phyloP scores from a whole-genome alignment of 495 filamentous ascomycete genomes.

The Rhypophila decipiens region DNA sequence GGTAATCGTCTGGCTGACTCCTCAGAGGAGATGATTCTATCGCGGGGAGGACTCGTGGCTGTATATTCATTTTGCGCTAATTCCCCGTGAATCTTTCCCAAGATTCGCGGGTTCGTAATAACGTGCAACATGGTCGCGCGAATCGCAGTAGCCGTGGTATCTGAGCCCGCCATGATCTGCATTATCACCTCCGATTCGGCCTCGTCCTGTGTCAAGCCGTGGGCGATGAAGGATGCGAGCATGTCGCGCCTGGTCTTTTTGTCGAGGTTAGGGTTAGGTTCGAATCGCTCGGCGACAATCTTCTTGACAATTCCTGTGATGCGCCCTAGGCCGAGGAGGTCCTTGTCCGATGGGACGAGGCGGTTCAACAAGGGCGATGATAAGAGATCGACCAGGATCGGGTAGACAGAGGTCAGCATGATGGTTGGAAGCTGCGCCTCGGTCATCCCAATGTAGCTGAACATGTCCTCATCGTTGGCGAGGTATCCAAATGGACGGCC shows the following conservation, averaged over 20 bases:
- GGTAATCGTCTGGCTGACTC: conserved; percentile 34
- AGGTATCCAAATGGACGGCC: conserved; percentile 59
- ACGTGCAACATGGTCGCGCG: conserved; percentile 48
- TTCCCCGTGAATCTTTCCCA: conserved; percentile 47
- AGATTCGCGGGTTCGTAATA: conserved; percentile 30
- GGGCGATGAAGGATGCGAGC: conserved; percentile 39
- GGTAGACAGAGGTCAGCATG: conserved; percentile 46
- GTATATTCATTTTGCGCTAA: conserved; percentile 33
- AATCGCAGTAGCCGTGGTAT: conserved; percentile 57
- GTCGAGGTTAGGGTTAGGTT: conserved; percentile 5
- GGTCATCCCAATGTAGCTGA: conserved; percentile 47
- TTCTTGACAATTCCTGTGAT: conserved; percentile 34
- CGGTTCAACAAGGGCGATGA: conserved; percentile 48
- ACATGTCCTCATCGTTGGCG: conserved; percentile 49
- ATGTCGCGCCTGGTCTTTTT: conserved; percentile 21
- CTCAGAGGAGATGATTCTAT: conserved; percentile 22
- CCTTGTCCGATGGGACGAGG: conserved; percentile 49
- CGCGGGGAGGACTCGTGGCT: conserved; percentile 7
- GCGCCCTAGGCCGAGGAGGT: conserved; percentile 45
- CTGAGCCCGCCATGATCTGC: conserved; percentile 41
- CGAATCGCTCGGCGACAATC: conserved; percentile 28
- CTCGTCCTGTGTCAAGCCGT: conserved; percentile 38
- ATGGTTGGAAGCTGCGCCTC: conserved; percentile 44
- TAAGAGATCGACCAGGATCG: conserved; percentile 49
- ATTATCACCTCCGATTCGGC: conserved; percentile 31